Base-by-base conservation (phyloP, 495 filamentous ascomycete genomes). In the Daldinia vernicosa region DNA sequence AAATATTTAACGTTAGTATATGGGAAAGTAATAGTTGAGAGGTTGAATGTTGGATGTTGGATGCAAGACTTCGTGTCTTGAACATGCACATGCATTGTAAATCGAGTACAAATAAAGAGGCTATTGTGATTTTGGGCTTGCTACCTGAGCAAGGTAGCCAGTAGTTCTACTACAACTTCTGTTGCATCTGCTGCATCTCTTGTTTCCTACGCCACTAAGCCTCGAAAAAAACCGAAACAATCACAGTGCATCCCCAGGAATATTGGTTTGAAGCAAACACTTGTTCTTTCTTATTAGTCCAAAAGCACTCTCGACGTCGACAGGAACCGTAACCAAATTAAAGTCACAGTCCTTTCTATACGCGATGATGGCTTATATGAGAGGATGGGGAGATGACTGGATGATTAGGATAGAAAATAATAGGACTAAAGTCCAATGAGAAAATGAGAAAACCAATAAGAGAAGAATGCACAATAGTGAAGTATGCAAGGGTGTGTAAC, bases 81-180 rank as follows among this genome's bases (percentile, higher is more conserved):
- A 66, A 57, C n/a, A 56, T 19, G 45, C 53, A 66, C 52, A 53
- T 60, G n/a, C 19, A 39, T 53, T 67, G 53, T 27, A 60, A 67
- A 53, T 47, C 51, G 32, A 35, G 26, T 71, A 53, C 35, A 53
- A 47, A 32, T 45, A 61, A 50, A 43, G 37, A 52, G 33, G 43
- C 40, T 54, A 63, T 63, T 55, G 58, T 67, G 69, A 71, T 71
- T 4, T 14, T 71, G 52, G 52, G 59, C 40, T 56, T 47, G 57
- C 63, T 61, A 57, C 14, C 62, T 43, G 43, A 47, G 53, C 19
- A 53, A 30, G 15, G 45, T 33, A 59, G 26, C 50, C 26, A n/a
- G n/a, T 56, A 24, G 50, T 58, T 35, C 63, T 40, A 59, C 59
- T 47, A 30, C 15, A 37, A 57, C 30, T 43, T 33, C 60, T 64